These are phyloP conservation scores for Gaultheria prostrata DNA, from an alignment of 148 eudicot species.

Conservation along the genomic window DNA sequence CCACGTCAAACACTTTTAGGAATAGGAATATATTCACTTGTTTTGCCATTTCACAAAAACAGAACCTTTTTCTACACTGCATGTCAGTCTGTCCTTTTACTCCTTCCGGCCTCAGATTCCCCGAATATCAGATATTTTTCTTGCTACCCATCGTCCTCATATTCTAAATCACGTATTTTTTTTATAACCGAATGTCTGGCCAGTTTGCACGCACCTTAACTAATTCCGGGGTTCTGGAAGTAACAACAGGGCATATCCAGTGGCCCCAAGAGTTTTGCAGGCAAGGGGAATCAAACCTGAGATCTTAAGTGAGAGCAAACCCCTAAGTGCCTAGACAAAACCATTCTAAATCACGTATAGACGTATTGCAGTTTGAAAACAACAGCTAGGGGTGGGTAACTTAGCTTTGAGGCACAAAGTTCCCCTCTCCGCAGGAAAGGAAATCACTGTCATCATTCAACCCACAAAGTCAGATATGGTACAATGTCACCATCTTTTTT, in stretches of 20 bases:
- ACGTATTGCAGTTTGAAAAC: too few species aligned
- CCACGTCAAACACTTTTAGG: not conserved
- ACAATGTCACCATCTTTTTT: conserved; percentile 12
- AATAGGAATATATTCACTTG: not conserved
- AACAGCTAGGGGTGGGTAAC: not conserved
- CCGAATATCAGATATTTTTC: not conserved
- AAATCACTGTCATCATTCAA: conserved; percentile 10
- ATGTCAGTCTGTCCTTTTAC: not conserved
- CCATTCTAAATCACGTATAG: too few species aligned
- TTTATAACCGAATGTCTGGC: too few species aligned
- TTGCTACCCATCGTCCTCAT: not conserved
- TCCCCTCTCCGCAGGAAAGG: not conserved
- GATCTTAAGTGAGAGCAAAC: too few species aligned
- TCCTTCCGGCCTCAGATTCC: not conserved
- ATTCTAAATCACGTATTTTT: too few species aligned
- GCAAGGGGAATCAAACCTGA: too few species aligned
- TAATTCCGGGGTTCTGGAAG: too few species aligned
- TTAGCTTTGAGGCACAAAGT: conserved; percentile 6
- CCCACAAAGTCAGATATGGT: conserved; percentile 11
- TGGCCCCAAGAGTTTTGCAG: too few species aligned
- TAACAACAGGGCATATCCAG: too few species aligned
- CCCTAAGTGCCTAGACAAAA: too few species aligned
- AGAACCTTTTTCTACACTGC: not conserved
- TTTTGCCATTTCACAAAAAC: not conserved
- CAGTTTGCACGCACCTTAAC: too few species aligned